Percentiles rank a stretch among this genome's conserved stretches.
Evolutionary conservation across 176 grass and related monocot species (phyloP).

Genomic region (Lolium multiflorum): DNA sequence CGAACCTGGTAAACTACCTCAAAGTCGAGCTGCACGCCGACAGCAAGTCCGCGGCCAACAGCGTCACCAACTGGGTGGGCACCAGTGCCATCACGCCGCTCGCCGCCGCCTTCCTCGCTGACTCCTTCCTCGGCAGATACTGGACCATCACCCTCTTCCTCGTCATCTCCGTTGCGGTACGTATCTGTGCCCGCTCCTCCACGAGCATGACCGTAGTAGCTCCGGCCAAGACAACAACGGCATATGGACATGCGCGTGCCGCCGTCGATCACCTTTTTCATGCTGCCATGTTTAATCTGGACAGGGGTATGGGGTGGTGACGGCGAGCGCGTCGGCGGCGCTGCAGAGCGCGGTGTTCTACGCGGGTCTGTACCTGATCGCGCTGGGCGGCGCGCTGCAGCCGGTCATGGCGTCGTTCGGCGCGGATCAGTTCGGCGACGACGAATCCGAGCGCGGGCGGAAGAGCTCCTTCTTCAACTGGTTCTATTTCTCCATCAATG

Average conservation of each 20-base stretch:
- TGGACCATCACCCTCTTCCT: constrained; percentile 57
- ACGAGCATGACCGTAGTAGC: not conserved
- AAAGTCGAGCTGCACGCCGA: constrained; percentile 46
- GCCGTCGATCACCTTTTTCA: no score
- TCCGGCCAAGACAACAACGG: no score
- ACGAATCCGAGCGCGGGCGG: constrained; percentile 36
- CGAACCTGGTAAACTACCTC: constrained; percentile 67
- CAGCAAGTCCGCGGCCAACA: constrained; percentile 55
- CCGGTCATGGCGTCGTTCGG: constrained; percentile 57
- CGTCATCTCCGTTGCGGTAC: constrained; percentile 42
- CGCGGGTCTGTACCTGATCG: constrained; percentile 41
- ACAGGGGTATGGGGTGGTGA: constrained; percentile 35
- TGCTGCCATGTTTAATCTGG: no score
- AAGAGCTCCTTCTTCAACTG: constrained; percentile 81
- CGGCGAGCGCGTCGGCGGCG: no score
- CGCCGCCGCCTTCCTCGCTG: constrained; percentile 58
- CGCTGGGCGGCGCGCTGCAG: no score
- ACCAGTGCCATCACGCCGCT: constrained; percentile 50
- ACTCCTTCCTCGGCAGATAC: constrained; percentile 63
- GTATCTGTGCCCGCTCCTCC: not conserved
- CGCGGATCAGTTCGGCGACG: constrained; percentile 60
- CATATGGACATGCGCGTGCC: no score
- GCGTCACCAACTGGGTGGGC: constrained; percentile 63
- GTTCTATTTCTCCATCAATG: constrained; percentile 58
- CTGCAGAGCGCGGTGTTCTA: no score